Percentiles rank a stretch among this genome's conserved stretches.
These are phyloP conservation scores for Phytophthora sp. DNA, from an alignment of 352 stramenopile genomes.

Conservation along the genomic window DNA sequence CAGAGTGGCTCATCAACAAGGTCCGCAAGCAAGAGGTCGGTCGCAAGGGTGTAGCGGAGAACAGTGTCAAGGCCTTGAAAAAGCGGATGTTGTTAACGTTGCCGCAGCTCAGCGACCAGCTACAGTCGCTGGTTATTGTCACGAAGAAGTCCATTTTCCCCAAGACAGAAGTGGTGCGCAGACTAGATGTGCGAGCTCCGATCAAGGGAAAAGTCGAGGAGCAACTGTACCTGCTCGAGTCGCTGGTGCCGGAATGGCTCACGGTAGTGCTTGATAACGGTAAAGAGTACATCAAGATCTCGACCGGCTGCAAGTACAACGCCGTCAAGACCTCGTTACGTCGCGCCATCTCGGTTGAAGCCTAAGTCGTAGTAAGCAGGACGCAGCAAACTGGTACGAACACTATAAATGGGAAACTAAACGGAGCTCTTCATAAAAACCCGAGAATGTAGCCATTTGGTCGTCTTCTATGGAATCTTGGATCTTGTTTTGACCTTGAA, in stretches of 20 bases:
- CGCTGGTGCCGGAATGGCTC: slow-evolving; percentile 77
- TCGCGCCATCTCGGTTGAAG: slow-evolving; percentile 45
- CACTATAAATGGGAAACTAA: no score
- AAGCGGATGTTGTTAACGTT: slow-evolving; percentile 63
- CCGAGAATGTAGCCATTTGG: slow-evolving; percentile 5
- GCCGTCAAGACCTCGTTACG: slow-evolving; percentile 63
- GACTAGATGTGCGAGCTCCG: slow-evolving; percentile 50
- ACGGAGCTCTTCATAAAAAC: not conserved
- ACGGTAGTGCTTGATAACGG: slow-evolving; percentile 67
- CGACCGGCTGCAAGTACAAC: slow-evolving; percentile 70
- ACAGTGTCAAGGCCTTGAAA: slow-evolving; percentile 48
- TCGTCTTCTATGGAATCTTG: slow-evolving; percentile 25
- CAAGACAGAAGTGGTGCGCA: slow-evolving; percentile 50
- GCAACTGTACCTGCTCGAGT: slow-evolving; percentile 74
- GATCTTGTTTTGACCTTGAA: slow-evolving; percentile 28
- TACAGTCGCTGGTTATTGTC: slow-evolving; percentile 75
- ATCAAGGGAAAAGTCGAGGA: slow-evolving; percentile 68
- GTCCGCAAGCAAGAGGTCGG: slow-evolving; percentile 65
- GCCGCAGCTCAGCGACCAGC: slow-evolving; percentile 74
- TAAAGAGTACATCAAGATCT: slow-evolving; percentile 73
- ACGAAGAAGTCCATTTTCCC: slow-evolving; percentile 68
- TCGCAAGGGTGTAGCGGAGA: slow-evolving; percentile 45
- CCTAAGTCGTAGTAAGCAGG: slow-evolving; percentile 7
- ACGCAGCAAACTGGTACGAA: not conserved
- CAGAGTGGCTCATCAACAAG: slow-evolving; percentile 79